Conservation (phyloP, 2,329 filamentous ascomycete genomes). For the Clarireedia homoeocarpa region DNA sequence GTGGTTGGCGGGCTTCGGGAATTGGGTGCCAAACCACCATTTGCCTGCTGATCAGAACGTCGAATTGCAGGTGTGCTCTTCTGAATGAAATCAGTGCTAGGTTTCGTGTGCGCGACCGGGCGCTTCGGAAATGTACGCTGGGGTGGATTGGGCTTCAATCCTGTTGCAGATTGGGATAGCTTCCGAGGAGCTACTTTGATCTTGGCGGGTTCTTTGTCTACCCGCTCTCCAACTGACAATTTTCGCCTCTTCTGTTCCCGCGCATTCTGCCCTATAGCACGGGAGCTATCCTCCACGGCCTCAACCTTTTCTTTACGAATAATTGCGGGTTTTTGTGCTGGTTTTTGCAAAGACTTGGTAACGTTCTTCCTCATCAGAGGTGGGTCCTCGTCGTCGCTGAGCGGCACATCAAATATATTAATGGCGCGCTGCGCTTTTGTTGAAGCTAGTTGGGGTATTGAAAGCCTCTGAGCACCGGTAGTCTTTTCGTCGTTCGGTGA, state of each 20-base stretch:
- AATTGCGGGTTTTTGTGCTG: not conserved
- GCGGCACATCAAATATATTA: conserved; percentile 22
- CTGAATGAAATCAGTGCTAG: not conserved
- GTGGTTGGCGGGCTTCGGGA: not conserved
- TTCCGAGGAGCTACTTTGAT: not conserved
- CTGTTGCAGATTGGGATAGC: not conserved
- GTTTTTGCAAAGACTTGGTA: conserved; percentile 5
- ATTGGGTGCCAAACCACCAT: not conserved
- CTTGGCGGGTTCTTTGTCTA: conserved; percentile 2
- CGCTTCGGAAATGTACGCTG: not conserved
- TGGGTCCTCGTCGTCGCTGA: conserved; percentile 16
- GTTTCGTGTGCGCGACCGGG: not conserved
- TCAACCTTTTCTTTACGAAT: not conserved
- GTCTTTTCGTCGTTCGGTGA: not conserved
- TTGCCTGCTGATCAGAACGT: not conserved
- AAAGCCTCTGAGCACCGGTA: not conserved
- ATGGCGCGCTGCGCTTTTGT: not conserved
- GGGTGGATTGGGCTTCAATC: not conserved
- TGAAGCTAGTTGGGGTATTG: conserved; percentile 4
- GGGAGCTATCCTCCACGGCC: not conserved
- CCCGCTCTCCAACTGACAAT: conserved; percentile 17
- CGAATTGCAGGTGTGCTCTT: not conserved
- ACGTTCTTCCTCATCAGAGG: conserved; percentile 6
- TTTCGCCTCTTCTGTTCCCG: conserved; percentile 23
- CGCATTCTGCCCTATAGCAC: not conserved